phyloP scores from a whole-genome alignment of 192 early-diverging fungal species.

The Podila horticola region DNA sequence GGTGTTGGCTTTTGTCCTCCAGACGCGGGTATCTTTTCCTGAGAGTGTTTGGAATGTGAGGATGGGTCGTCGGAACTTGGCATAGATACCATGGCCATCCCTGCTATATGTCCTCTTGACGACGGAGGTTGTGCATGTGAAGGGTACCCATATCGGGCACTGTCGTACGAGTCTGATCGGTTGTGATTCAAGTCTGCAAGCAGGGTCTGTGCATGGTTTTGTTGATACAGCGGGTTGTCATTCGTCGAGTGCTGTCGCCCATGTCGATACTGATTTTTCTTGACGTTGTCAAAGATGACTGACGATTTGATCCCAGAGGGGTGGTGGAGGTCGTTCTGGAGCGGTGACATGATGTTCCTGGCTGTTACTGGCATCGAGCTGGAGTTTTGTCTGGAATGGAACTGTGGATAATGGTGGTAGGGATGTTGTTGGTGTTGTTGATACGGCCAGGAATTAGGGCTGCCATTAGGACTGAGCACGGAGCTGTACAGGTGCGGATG shows the following conservation, averaged over 20 bases:
- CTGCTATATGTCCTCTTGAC: background rate
- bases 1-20: background rate
- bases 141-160: background rate
- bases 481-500: background rate
- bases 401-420: background rate
- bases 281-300: background rate
- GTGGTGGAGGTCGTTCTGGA: background rate
- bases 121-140: background rate
- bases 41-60: background rate
- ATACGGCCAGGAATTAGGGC: background rate
- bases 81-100: background rate
- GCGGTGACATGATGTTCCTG: background rate
- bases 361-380: background rate
- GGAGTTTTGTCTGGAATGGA: constrained; percentile 10
- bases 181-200: background rate
- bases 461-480: background rate
- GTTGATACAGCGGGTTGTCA: background rate
- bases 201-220: background rate
- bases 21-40: background rate
- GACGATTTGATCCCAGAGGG: background rate
- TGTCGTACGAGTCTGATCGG: background rate
- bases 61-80: background rate
- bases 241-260: background rate
- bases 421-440: constrained; percentile 3
- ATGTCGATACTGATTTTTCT: background rate